Conservation (phyloP, 2,329 filamentous ascomycete species). For the Aulographum hederae region DNA sequence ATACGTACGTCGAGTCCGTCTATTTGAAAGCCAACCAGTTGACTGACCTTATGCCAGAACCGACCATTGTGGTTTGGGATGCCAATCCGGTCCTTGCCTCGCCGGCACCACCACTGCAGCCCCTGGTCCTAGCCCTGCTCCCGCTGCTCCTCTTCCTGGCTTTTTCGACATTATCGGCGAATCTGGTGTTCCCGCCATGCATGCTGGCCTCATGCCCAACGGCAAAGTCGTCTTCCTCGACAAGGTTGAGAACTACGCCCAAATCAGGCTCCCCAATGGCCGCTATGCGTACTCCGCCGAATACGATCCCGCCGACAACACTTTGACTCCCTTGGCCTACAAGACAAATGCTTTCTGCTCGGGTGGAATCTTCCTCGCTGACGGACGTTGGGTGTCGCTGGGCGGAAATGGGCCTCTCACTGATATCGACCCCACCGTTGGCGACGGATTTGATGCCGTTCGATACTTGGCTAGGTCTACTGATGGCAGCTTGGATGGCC, state of each 20-base stretch:
- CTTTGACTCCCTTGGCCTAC: slow-evolving; percentile 27
- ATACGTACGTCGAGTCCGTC: slow-evolving; percentile 13
- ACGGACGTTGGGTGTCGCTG: slow-evolving; percentile 35
- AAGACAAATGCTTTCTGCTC: slow-evolving; percentile 44
- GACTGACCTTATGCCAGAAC: slow-evolving; percentile 12
- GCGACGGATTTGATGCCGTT: slow-evolving; percentile 39
- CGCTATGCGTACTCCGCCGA: slow-evolving; percentile 41
- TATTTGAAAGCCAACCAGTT: background rate
- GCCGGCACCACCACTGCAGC: slow-evolving; percentile 19
- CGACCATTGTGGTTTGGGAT: slow-evolving; percentile 37
- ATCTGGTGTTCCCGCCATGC: slow-evolving; percentile 45
- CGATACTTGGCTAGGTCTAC: slow-evolving; percentile 33
- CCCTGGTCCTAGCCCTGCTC: slow-evolving; percentile 26
- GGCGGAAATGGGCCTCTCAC: slow-evolving; percentile 39
- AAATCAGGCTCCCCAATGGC: slow-evolving; percentile 33
- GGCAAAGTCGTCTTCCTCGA: slow-evolving; percentile 42
- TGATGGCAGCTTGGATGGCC: slow-evolving; percentile 26
- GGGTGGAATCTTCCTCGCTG: slow-evolving; percentile 38
- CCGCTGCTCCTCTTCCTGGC: slow-evolving; percentile 25
- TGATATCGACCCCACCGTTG: slow-evolving; percentile 38
- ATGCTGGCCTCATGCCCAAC: slow-evolving; percentile 39
- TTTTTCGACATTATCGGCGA: slow-evolving; percentile 31
- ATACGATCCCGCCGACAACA: slow-evolving; percentile 34
- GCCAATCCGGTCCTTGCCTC: slow-evolving; percentile 34
- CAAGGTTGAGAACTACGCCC: slow-evolving; percentile 44